Base-by-base conservation (phyloP, 2,329 filamentous ascomycete genomes). In the Ustilaginoidea virens region DNA sequence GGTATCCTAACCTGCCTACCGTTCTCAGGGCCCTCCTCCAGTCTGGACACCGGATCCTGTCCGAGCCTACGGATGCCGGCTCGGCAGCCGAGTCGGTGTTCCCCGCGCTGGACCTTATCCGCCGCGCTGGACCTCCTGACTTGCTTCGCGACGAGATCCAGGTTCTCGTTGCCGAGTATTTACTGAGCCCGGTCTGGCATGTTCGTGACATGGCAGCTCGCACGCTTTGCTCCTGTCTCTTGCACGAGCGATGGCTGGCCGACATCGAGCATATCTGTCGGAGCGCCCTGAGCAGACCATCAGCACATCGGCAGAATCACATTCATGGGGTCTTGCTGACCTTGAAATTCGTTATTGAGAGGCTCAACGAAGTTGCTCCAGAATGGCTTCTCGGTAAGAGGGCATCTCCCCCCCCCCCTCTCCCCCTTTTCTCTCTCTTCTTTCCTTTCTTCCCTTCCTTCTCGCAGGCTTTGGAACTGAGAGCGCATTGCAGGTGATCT, bases 171-270 rank as follows among this genome's bases (percentile, higher is more conserved):
- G 50, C 64, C 5, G 60, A 58, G 23, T 74, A 86, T 31, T 60
- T 83, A 4, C 66, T 60, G 8, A 83, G 75, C 36, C 66, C 66
- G 1, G 68, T 82, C 12, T 90, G 82, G 82, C 79, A 85, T 45
- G 70, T 90, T 5, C 64, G 82, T 28, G 80, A 87, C 41, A 82
- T 86, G 47, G 79, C 81, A 1, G 80, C 81, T 0, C 65, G 78
- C 11, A 81, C 80, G 1, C 58, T 81, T 9, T 74, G 70, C 43
- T 73, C 71, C 0, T 71, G 77, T 35, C 51, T 75, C 14, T 47
- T 74, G 2, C 56, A 61, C 12, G 49, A 59, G 4, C 49, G 56
- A 15, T 73, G 68, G 66, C 44, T 64, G 1, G 40, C 41, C 7
- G 46, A 47, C 1, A 44, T 71, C 4, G 46, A 44, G 16, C 33